Conservation (phyloP, 2,329 filamentous ascomycete species). For the Aspergillus texensis region DNA sequence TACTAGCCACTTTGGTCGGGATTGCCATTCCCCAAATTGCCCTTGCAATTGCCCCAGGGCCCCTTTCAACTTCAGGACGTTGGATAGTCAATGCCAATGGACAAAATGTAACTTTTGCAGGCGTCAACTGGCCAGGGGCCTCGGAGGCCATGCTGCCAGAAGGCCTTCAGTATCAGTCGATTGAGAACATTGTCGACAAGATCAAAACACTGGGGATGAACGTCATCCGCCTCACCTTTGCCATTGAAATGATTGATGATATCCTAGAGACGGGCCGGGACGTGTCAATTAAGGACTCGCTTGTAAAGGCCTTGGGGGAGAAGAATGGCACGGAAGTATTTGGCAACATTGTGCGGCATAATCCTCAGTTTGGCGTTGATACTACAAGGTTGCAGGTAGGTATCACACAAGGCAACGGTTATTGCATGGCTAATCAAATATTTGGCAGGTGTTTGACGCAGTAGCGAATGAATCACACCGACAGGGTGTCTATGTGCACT, state of each 20-base stretch:
- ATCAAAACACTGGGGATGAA: conserved; percentile 37
- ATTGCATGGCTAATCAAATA: background rate
- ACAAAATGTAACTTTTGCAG: conserved; percentile 30
- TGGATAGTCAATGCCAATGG: conserved; percentile 45
- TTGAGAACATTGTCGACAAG: conserved; percentile 30
- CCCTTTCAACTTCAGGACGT: conserved; percentile 35
- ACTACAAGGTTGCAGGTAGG: conserved; percentile 34
- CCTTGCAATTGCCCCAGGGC: conserved; percentile 7
- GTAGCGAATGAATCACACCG: conserved; percentile 60
- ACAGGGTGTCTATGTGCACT: conserved; percentile 60
- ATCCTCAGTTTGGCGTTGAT: conserved; percentile 40
- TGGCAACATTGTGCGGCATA: conserved; percentile 38
- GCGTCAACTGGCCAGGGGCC: conserved; percentile 37
- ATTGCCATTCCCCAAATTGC: background rate
- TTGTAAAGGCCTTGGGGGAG: conserved; percentile 43
- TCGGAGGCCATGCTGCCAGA: conserved; percentile 37
- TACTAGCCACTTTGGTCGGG: background rate
- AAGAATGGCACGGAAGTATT: conserved; percentile 45
- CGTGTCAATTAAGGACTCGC: conserved; percentile 41
- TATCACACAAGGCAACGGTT: background rate
- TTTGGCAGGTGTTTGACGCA: conserved; percentile 57
- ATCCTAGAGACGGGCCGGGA: conserved; percentile 45
- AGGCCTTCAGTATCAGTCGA: conserved; percentile 34
- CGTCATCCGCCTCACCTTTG: conserved; percentile 42
- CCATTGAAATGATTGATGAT: conserved; percentile 47